phyloP scores from a whole-genome alignment of 331 rosid genomes.

The Telfairia occidentalis region DNA sequence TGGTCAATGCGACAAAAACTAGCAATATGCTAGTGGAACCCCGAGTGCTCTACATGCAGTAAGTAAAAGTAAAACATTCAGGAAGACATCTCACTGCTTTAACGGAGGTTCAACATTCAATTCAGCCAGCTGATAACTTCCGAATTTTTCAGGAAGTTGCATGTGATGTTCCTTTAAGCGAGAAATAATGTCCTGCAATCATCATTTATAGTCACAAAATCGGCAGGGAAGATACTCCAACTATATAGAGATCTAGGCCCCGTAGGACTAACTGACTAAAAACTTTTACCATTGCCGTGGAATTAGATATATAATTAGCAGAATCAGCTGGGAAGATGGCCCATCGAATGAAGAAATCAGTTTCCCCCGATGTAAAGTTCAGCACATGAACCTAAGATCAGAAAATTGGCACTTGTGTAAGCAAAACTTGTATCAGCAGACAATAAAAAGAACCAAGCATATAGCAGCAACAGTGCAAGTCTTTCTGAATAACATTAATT shows the following conservation, averaged over 20 bases:
- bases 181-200: slow-evolving; percentile 24
- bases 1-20: neutral
- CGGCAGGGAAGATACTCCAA: neutral
- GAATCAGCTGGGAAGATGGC: slow-evolving; percentile 25
- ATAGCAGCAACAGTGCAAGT: neutral
- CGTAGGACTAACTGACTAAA: neutral
- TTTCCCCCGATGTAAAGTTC: slow-evolving; percentile 24
- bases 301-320: slow-evolving; percentile 21
- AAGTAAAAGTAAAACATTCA: neutral
- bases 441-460: neutral
- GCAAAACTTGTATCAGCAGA: neutral
- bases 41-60: neutral
- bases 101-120: slow-evolving; percentile 24
- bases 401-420: neutral
- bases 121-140: slow-evolving; percentile 32
- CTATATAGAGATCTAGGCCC: neutral
- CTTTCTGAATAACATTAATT: neutral
- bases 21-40: neutral
- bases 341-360: slow-evolving; percentile 23
- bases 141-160: slow-evolving; percentile 41
- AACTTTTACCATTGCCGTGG: slow-evolving; percentile 27
- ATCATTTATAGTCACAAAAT: neutral
- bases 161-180: slow-evolving; percentile 26
- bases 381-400: slow-evolving; percentile 28
- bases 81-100: slow-evolving; percentile 20